Percentiles rank a stretch among this genome's conserved stretches.
Evolutionary conservation across 345 rosid species (phyloP).

Genomic region (Hypericum androsaemum): DNA sequence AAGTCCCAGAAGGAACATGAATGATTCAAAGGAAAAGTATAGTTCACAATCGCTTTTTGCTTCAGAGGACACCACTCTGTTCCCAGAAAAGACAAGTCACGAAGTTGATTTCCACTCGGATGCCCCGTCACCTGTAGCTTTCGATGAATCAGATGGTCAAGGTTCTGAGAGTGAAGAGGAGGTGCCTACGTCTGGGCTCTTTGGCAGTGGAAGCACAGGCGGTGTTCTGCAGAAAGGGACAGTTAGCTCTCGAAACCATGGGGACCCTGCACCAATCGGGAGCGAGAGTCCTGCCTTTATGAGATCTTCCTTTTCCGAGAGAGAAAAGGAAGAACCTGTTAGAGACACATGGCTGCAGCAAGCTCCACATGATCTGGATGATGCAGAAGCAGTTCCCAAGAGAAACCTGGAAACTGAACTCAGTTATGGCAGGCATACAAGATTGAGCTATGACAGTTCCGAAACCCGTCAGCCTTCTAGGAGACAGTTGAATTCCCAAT

Average conservation of each 20-base stretch:
- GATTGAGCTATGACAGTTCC: constrained; percentile 4
- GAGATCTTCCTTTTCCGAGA: constrained; percentile 8
- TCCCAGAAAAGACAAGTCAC: constrained; percentile 34
- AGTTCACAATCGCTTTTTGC: constrained; percentile 28
- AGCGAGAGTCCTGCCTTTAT: background rate
- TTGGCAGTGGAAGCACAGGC: constrained; percentile 7
- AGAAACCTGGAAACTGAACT: constrained; percentile 8
- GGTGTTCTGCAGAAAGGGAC: constrained; percentile 3
- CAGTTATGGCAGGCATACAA: constrained; percentile 7
- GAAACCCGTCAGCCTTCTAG: constrained; percentile 11
- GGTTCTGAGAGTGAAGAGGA: constrained; percentile 52
- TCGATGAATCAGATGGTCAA: constrained; percentile 43
- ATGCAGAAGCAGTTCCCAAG: constrained; percentile 6
- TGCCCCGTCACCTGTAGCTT: constrained; percentile 32
- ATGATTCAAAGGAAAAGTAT: constrained; percentile 17
- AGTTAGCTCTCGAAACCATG: constrained; percentile 14
- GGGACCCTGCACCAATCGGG: constrained; percentile 7
- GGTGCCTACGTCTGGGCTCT: constrained; percentile 12
- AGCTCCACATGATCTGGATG: constrained; percentile 7
- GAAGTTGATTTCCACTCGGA: constrained; percentile 30
- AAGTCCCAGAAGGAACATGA: constrained; percentile 16
- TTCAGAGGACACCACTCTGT: constrained; percentile 23
- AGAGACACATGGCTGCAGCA: background rate
- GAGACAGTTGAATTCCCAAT: constrained; percentile 1
- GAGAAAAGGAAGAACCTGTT: constrained; percentile 6